Evolutionary conservation across 345 rosid genomes (phyloP), one percentile per base, ranked within the genome.

Genomic region (Euphorbia pulcherrima): DNA sequence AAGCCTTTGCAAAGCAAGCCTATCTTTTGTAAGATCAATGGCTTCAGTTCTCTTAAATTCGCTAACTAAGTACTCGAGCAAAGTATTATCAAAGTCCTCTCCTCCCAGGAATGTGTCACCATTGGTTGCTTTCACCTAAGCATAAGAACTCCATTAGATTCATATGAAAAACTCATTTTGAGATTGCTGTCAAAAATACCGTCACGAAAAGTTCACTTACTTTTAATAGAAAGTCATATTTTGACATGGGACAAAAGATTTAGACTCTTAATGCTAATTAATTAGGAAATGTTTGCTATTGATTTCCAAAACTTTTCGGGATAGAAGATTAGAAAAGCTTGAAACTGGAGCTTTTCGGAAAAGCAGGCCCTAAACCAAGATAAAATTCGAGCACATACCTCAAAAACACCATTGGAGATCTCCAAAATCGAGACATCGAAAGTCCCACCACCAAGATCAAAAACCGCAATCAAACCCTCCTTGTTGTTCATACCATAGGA

Each of bases 51-150:
- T 69, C 74, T 27, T 77, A 35, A 73, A 77, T 48, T 77, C 81
- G 29, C 60, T 65, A 20, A 77, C 81, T 20, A 77, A 65, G 68
- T 29, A 73, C 37, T 77, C 81, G 61, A 77, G 40, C 50, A 77
- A 47, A 27, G 72, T 58, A 67, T 77, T 77, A 53, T 77, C 81
- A 18, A 77, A 77, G 46, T 77, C 81, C 64, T 77, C 81, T 69
- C 81, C 81, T 60, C 81, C 81, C 58, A 77, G 47, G 53, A 77
- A 77, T 40, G 81, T 77, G 53, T 77, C 81, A 2, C 81, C 81
- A 65, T 77, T 77, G 24, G 81, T 77, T 30, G 81, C 81, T 73
- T 77, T 77, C 13, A 77, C 81, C 81, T 77, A 20, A 8, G 65
- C 8, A n/a, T 14, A 7, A 57, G 41, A 50, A 27, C 21, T 1